A percentile compares a stretch with the other conserved stretches of the same genome.
These are phyloP conservation scores for Erodium moschatum DNA, from an alignment of 441 rosid genomes.

Conservation along the genomic window DNA sequence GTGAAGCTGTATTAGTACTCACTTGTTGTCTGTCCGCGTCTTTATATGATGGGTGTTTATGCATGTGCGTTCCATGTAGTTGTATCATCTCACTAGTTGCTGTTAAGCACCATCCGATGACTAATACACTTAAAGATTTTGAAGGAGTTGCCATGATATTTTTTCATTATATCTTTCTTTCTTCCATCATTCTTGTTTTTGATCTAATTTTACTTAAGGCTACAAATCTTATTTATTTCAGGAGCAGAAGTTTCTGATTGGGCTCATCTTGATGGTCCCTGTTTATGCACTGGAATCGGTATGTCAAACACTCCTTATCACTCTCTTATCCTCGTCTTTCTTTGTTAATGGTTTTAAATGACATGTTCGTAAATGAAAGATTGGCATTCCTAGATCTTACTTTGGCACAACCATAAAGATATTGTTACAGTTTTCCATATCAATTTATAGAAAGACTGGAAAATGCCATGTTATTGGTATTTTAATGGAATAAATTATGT, in stretches of 20 bases:
- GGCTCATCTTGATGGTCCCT: constrained; percentile 93
- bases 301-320: constrained; percentile 20
- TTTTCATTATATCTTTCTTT: not conserved
- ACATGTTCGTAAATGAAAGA: not conserved
- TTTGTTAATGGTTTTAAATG: not conserved
- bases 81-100: not conserved
- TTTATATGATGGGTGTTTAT: not conserved
- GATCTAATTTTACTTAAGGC: not conserved
- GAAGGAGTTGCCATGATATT: not conserved
- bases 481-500: not conserved
- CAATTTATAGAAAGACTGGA: not conserved
- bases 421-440: not conserved
- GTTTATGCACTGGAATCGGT: constrained; percentile 90
- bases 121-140: not conserved
- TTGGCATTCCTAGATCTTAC: not conserved
- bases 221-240: constrained; percentile 30
- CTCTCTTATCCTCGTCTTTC: constrained; percentile 7
- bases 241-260: constrained; percentile 94
- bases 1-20: not conserved
- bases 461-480: not conserved
- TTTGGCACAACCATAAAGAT: not conserved
- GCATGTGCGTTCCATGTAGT: not conserved
- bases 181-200: not conserved
- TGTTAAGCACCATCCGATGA: not conserved
- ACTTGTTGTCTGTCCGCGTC: not conserved